Base-by-base conservation (phyloP, 176 grass and related monocot species). In the Oryza meyeriana region DNA sequence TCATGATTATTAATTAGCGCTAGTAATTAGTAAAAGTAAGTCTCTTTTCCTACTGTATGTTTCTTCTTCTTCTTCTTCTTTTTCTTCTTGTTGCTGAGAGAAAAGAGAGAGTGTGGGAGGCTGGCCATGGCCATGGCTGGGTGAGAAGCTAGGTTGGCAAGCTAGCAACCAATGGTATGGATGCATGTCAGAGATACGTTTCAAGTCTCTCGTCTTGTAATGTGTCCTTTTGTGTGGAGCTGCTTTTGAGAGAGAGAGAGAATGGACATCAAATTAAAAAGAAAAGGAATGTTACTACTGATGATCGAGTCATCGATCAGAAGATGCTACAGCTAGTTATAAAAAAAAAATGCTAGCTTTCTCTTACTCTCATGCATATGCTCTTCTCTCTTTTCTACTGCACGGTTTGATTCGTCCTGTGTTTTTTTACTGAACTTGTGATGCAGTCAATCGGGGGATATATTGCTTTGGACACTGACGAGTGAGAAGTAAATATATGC, bases 151-250 rank as follows among this genome's bases (percentile, higher is more conserved):
- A 33, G 12, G n/a, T n/a, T n/a, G n/a, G n/a, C n/a, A n/a, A n/a
- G n/a, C n/a, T n/a, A n/a, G n/a, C n/a, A n/a, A n/a, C n/a, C n/a
- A n/a, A n/a, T n/a, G n/a, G 2, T 17, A 17, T 4, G 4, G 18
- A 50, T 18, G 65, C 72, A 64, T 85, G 33, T 68, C 72, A 66
- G 24, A 28, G 13, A 79, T 52, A 39, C 41, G 58, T 65, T 72
- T 80, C 40, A 71, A 73, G 76, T 81, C 71, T 7, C 71, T 75
- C 66, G 78, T 61, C 71, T 28, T 76, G 77, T 81, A 29, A 30
- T 41, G 25, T 86, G 84, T 81, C 61, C 45, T 75, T 75, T 59
- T 58, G 33, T 74, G 83, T 64, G 78, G 47, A 87, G 35, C 85
- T 81, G 70, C 78, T 87, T 81, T 87, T 31, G 47, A 87, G 78